Base-by-base conservation (phyloP, 192 early-diverging fungal species). In the Obelidium mucronatum region DNA sequence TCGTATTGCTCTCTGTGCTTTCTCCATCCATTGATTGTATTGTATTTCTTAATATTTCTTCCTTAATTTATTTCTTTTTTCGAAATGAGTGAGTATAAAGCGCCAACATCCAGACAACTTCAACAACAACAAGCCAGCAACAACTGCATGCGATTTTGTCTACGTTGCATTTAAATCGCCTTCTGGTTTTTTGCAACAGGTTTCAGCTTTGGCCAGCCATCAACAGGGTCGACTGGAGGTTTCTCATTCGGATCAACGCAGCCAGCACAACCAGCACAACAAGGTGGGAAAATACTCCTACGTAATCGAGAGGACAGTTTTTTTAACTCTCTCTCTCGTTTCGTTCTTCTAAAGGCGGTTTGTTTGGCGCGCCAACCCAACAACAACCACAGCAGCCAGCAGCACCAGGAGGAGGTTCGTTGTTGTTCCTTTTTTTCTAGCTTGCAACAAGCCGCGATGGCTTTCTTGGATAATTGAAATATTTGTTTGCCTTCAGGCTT, bases 141-240 rank as follows among this genome's bases (percentile, higher is more conserved):
- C n/a, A n/a, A n/a, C n/a, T n/a, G n/a, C n/a, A n/a, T n/a, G n/a
- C n/a, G n/a, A n/a, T n/a, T n/a, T n/a, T n/a, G n/a, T n/a, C n/a
- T n/a, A n/a, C n/a, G n/a, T n/a, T n/a, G n/a, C n/a, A n/a, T n/a
- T n/a, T n/a, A n/a, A n/a, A n/a, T n/a, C n/a, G n/a, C n/a, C n/a
- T n/a, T n/a, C n/a, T n/a, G n/a, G n/a, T n/a, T n/a, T n/a, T n/a
- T n/a, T n/a, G n/a, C n/a, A n/a, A n/a, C 24, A 71, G 69, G 69
- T 51, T 71, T 71, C 69, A 71, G 34, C 30, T 71, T 71, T 30
- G 69, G 69, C 6, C 69, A 71, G 53, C 69, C 69, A 48, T 5
- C 66, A 36, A 34, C 62, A 4, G 17, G n/a, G 28, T 15, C 6
- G 4, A 31, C 30, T 28, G 66, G 66, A 13, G 66, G 66, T 15